Evolutionary conservation across 768 basidiomycete genomes (phyloP).

Genomic region (Xerocomellus chrysenteron): DNA sequence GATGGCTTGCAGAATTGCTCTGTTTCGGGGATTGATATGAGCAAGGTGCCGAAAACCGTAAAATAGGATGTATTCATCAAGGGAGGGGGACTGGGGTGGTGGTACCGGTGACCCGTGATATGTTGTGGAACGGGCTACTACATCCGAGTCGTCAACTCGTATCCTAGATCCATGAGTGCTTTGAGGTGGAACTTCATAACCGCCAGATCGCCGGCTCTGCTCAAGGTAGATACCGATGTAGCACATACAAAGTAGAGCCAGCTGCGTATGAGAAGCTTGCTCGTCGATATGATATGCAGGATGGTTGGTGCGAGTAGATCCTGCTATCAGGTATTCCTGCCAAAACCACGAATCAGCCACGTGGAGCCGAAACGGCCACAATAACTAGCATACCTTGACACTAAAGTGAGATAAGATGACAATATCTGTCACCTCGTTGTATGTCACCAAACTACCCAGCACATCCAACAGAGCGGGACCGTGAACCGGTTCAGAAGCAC

Average conservation of each 20-base stretch:
- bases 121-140: not conserved
- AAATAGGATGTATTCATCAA: not conserved
- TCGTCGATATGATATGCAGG: not conserved
- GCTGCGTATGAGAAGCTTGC: not conserved
- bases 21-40: not conserved
- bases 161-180: no score
- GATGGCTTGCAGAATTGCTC: not conserved
- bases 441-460: not conserved
- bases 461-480: slow-evolving; percentile 3
- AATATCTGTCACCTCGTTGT: not conserved
- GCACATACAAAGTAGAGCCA: slow-evolving; percentile 4
- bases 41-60: not conserved
- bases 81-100: not conserved
- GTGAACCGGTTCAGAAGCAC: not conserved
- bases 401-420: slow-evolving; percentile 12
- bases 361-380: no score
- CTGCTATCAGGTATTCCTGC: slow-evolving; percentile 6
- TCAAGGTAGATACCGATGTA: not conserved
- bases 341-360: not conserved
- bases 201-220: not conserved
- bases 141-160: not conserved
- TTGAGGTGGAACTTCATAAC: not conserved
- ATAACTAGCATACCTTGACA: slow-evolving; percentile 4
- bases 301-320: not conserved
- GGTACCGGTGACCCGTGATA: not conserved